Evolutionary conservation across 768 basidiomycete species (phyloP).

Genomic region (Boletus reticulatus): DNA sequence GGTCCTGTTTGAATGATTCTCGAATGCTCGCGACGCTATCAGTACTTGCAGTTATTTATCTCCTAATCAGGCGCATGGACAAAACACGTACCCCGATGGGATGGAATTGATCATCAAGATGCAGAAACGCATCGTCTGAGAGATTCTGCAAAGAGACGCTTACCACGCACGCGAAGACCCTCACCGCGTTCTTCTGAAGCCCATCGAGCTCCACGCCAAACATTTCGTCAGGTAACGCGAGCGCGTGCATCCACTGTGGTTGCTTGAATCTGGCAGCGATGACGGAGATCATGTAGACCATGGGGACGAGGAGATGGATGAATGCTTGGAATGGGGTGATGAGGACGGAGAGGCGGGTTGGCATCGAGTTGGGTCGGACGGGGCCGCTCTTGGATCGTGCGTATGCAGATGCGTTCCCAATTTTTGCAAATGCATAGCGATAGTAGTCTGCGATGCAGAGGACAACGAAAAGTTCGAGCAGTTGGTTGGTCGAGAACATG

Average conservation of each 20-base stretch:
- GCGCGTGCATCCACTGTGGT: neutral
- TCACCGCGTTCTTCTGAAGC: neutral
- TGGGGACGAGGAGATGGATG: neutral
- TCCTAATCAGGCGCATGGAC: no score
- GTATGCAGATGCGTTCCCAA: neutral
- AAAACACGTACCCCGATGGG: slow-evolving; percentile 1
- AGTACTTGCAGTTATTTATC: no score
- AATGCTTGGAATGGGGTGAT: neutral
- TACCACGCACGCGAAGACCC: neutral
- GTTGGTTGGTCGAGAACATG: slow-evolving; percentile 2
- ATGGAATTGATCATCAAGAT: slow-evolving; percentile 7
- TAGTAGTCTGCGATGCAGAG: neutral
- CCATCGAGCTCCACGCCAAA: neutral
- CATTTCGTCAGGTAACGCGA: neutral
- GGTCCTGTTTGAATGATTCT: slow-evolving; percentile 15
- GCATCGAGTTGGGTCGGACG: neutral
- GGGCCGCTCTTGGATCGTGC: slow-evolving; percentile 1
- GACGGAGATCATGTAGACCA: neutral
- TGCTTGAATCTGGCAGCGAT: neutral
- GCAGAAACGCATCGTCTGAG: neutral
- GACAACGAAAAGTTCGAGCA: neutral
- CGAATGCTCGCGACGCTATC: slow-evolving; percentile 9
- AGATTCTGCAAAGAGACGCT: neutral
- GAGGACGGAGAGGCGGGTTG: neutral
- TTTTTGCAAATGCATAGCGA: neutral